Conservation (phyloP, 2,329 filamentous ascomycete genomes). For the Arthrobotrys megalospora region DNA sequence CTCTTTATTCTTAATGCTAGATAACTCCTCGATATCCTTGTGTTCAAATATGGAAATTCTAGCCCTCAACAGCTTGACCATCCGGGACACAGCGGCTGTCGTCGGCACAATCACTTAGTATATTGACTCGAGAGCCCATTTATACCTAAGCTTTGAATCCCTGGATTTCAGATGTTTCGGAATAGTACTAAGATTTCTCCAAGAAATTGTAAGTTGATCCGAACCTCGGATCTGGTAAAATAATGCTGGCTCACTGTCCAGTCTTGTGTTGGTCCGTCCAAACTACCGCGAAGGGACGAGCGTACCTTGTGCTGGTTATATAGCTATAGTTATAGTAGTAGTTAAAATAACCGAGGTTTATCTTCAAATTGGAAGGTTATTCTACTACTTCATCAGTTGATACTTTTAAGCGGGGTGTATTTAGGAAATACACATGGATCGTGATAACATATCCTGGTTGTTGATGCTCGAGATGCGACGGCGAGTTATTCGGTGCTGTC, state of each 20-base stretch:
- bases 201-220: background rate
- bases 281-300: background rate
- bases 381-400: background rate
- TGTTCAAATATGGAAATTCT: background rate
- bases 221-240: conserved; percentile 6
- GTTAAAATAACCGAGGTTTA: conserved; percentile 10
- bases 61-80: background rate
- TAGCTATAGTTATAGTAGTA: background rate
- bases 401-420: background rate
- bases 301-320: conserved; percentile 3
- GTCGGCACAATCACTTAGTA: background rate
- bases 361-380: conserved; percentile 25
- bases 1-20: background rate
- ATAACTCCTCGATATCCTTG: background rate
- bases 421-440: conserved; percentile 21
- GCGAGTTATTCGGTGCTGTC: conserved; percentile 31
- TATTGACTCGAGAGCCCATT: background rate
- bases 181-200: conserved; percentile 17
- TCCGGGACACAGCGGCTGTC: background rate
- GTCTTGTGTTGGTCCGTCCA: conserved; percentile 10
- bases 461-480: conserved; percentile 24
- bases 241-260: background rate
- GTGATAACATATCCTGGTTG: conserved; percentile 22
- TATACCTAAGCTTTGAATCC: conserved; percentile 1
- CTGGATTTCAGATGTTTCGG: background rate